Percentiles rank a stretch among this genome's conserved stretches.
Conservation (phyloP, 1,139 yeast genomes). For the Ogataea hybrid region DNA sequence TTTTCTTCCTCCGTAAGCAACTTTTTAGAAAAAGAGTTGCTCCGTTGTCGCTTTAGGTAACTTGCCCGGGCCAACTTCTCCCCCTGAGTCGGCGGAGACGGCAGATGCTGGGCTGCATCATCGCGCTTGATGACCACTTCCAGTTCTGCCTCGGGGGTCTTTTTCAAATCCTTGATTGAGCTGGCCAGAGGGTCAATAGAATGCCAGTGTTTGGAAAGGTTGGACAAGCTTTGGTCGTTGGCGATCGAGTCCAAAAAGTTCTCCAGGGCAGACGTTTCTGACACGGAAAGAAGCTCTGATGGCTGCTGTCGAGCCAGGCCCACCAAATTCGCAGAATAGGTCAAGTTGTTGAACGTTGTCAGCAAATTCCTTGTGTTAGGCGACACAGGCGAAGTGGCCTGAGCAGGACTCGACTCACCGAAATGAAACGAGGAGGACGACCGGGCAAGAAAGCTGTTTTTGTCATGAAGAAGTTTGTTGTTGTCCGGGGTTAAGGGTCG, state of each 20-base stretch:
- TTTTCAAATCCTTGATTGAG: neutral
- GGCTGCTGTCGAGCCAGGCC: conserved; percentile 8
- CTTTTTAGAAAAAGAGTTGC: conserved; percentile 10
- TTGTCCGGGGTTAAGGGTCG: conserved; percentile 17
- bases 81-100: neutral
- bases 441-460: neutral
- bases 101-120: too few relatives aligned
- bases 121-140: neutral
- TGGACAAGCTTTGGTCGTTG: conserved; percentile 28
- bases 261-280: conserved; percentile 38
- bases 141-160: neutral
- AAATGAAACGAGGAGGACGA: conserved; percentile 3
- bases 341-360: conserved; percentile 25
- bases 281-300: conserved; percentile 28
- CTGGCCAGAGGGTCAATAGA: conserved; percentile 29
- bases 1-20: conserved; percentile 62
- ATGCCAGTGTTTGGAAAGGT: conserved; percentile 30
- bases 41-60: conserved; percentile 1
- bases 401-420: neutral
- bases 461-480: neutral
- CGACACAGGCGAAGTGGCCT: conserved; percentile 22
- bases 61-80: neutral
- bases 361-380: conserved; percentile 28
- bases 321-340: conserved; percentile 16
- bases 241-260: conserved; percentile 40